Evolutionary conservation across 2,329 filamentous ascomycete genomes (phyloP).

Genomic region (Tolypocladium ophioglossoides): DNA sequence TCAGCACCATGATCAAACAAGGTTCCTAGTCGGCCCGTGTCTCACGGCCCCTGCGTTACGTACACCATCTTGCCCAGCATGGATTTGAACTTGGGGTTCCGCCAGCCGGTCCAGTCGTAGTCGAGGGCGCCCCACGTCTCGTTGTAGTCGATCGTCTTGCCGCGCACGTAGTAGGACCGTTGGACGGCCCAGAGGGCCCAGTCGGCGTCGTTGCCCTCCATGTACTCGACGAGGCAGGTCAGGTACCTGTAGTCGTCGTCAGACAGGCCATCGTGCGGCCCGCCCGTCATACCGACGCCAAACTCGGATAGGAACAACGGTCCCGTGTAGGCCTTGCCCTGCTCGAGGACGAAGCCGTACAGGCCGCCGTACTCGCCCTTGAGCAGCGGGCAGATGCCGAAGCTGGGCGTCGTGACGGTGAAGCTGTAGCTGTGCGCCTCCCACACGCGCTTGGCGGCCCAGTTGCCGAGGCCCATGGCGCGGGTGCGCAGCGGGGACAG

Average conservation of each 20-base stretch:
- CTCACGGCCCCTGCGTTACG: constrained; percentile 23
- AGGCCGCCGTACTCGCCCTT: constrained; percentile 34
- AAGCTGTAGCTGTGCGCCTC: constrained; percentile 50
- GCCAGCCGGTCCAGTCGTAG: constrained; percentile 27
- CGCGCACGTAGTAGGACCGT: constrained; percentile 48
- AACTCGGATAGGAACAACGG: constrained; percentile 51
- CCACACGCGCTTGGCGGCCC: constrained; percentile 45
- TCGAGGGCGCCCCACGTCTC: constrained; percentile 42
- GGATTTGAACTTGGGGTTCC: constrained; percentile 23
- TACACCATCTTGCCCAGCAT: constrained; percentile 28
- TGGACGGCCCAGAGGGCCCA: constrained; percentile 50
- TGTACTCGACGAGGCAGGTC: constrained; percentile 39
- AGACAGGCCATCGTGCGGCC: constrained; percentile 28
- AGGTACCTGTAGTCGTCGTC: constrained; percentile 37
- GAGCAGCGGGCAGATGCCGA: constrained; percentile 31
- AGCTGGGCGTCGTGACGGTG: constrained; percentile 35
- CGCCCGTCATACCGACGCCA: constrained; percentile 38
- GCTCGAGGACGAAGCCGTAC: constrained; percentile 40
- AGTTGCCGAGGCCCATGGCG: constrained; percentile 32
- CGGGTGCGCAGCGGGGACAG: constrained; percentile 29
- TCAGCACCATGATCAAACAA: neutral
- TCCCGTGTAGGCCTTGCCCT: constrained; percentile 34
- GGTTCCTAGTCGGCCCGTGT: neutral
- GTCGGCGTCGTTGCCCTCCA: constrained; percentile 45
- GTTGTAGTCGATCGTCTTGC: constrained; percentile 36